Base-by-base conservation (phyloP, 2,329 filamentous ascomycete species). In the Colletotrichum sp. region DNA sequence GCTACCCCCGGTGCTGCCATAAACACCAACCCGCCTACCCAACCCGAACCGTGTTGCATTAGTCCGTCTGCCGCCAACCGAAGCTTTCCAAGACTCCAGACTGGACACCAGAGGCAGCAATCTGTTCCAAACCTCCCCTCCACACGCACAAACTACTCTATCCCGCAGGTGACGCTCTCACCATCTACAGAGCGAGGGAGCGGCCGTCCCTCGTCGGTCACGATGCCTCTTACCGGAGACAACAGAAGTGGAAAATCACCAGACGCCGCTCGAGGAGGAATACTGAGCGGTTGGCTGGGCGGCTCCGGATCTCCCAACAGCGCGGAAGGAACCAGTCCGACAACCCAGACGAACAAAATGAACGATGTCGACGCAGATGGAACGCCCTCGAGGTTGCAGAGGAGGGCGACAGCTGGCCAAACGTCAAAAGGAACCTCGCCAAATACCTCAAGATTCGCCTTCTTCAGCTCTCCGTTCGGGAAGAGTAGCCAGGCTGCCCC, bases 161-260 rank as follows among this genome's bases (percentile, higher is more conserved):
- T 74, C 55, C 71, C 60, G 32, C 76, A 69, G 55, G 72, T 69
- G 21, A 71, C 66, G 18, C 57, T 73, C 67, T 77, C 75, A 21
- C 64, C 82, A 48, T 81, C 80, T 18, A 81, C 81, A 36, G 80
- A 78, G 30, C 77, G 80, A 74, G 81, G 78, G 77, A 77, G 78
- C 21, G 77, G 57, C 32, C 70, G 78, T 21, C 79, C 78, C 16
- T 71, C 77, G 32, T 80, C 77, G 21, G 80, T 82, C 60, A 84
- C 83, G 60, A 88, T 88, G 86, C 82, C 85, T 24, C 80, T 85
- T 64, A 88, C 86, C 66, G 86, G 86, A 70, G 86, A 88, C 76
- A 81, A 81, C 66, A 85, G 82, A 70, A 78, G 76, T 28, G 75
- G 78, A 28, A 82, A 79, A 72, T 79, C 79, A 24, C 73, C 67